A percentile compares a stretch with the other conserved stretches of the same genome.
Evolutionary conservation across 1,139 yeast genomes (phyloP).

Genomic region (Nadsonia commutata): DNA sequence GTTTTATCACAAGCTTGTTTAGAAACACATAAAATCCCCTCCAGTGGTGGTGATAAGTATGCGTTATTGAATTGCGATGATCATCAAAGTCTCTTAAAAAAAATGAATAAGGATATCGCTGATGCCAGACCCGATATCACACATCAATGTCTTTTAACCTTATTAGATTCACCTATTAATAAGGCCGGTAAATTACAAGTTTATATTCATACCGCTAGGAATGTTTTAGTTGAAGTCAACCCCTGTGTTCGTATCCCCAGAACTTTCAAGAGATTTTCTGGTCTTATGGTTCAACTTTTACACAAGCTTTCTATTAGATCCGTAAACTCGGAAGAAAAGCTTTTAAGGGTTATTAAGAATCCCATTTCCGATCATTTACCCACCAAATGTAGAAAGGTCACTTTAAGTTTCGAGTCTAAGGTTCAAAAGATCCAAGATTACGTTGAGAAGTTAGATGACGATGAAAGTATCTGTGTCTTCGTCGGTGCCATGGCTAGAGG

Average conservation of each 20-base stretch:
- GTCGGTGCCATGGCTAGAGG: constrained; percentile 99
- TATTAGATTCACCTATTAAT: constrained; percentile 89
- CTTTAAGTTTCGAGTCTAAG: constrained; percentile 88
- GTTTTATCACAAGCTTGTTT: constrained; percentile 90
- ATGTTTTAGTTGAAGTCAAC: constrained; percentile 87
- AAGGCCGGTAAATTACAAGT: constrained; percentile 95
- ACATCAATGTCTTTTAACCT: constrained; percentile 75
- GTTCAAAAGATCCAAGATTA: constrained; percentile 81
- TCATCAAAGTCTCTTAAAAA: constrained; percentile 88
- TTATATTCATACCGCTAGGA: constrained; percentile 88
- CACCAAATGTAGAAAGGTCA: constrained; percentile 84
- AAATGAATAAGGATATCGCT: constrained; percentile 93
- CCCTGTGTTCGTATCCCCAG: constrained; percentile 96
- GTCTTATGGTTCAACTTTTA: constrained; percentile 89
- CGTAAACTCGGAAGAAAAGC: constrained; percentile 87
- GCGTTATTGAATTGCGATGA: constrained; percentile 93
- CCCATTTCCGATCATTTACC: constrained; percentile 96
- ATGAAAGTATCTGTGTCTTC: constrained; percentile 91
- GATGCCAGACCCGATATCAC: constrained; percentile 98
- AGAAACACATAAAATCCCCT: constrained; percentile 82
- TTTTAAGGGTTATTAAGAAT: constrained; percentile 85
- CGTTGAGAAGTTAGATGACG: constrained; percentile 62
- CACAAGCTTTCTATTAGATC: constrained; percentile 87
- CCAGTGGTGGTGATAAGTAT: constrained; percentile 79
- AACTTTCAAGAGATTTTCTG: constrained; percentile 93